Evolutionary conservation across 495 filamentous ascomycete genomes (phyloP), one percentile per base, ranked within the genome.

Genomic region (Neurospora sp.): DNA sequence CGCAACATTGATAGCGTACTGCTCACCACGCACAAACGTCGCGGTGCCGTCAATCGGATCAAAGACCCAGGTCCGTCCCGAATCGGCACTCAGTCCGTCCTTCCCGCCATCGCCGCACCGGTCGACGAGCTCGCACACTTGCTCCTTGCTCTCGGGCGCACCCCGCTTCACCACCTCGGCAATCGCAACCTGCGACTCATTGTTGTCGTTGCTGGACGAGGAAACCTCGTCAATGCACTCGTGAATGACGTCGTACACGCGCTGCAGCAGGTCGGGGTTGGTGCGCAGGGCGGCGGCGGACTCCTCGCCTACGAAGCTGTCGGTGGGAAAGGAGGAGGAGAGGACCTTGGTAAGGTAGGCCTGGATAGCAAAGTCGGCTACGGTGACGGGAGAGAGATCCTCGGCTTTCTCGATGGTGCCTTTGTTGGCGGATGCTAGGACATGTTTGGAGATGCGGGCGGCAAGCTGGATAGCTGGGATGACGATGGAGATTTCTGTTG

Each of bases 31-130:
- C 16, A 93, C 85, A 71, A 90, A 93, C 4, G 88, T 89, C 44
- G 86, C 87, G 0, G 91, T 93, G 35, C 91, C 91, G 73, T 93
- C 91, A 65, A 93, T 90, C 0, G 91, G 91, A 76, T 93, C 91
- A 41, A 93, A 85, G 4, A 91, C 87, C 90, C 90, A 93, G 2
- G 86, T 81, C 5, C 86, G 78, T 18, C 70, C 65, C 3, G 82
- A 79, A 2, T 81, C 80, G 0, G 75, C 76, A 1, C 42, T 48
- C 18, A 69, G 12, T 18, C 11, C 27, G 12, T 46, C 9, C 18
- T 80, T 78, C 11, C 77, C 79, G 3, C 84, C 86, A 59, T 80
- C 80, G 1, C 85, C 85, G 39, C 89, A 89, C 65, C 86, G 81
- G 77, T 92, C 90, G 75, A 93, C 91, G 69, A 88, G 75, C 18